phyloP scores from a whole-genome alignment of 306 rosid species.

The Citrullus colocynthis region DNA sequence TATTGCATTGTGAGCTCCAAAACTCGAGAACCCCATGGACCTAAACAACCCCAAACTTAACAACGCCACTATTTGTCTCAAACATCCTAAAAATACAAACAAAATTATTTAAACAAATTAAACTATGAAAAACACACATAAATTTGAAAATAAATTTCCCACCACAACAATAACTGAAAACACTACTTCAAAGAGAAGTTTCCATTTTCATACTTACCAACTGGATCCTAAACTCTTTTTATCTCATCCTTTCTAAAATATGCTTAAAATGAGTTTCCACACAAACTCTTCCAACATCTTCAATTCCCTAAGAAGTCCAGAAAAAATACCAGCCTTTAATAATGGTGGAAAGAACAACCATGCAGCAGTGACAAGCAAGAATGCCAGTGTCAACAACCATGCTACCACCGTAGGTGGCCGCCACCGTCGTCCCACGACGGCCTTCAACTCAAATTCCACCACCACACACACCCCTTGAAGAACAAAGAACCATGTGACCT shows the following conservation, averaged over 20 bases:
- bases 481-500: slow-evolving; percentile 15
- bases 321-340: neutral
- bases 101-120: no score
- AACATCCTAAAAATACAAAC: no score
- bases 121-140: no score
- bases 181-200: no score
- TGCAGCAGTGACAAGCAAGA: slow-evolving; percentile 4
- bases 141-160: no score
- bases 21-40: no score
- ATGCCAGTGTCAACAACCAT: neutral
- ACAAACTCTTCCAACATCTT: neutral
- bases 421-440: neutral
- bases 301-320: neutral
- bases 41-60: no score
- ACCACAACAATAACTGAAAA: no score
- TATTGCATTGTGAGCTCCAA: no score
- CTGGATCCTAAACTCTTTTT: no score
- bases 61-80: no score
- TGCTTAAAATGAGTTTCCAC: neutral
- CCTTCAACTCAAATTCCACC: slow-evolving; percentile 9
- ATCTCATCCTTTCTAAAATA: neutral
- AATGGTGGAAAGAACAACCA: slow-evolving; percentile 25
- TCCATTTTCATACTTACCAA: no score
- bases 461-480: slow-evolving; percentile 23
- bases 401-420: slow-evolving; percentile 13